Evolutionary conservation across 805 yeast species (phyloP), one percentile per base, ranked within the genome.

Genomic region (Wilhelminamyces savonicus): DNA sequence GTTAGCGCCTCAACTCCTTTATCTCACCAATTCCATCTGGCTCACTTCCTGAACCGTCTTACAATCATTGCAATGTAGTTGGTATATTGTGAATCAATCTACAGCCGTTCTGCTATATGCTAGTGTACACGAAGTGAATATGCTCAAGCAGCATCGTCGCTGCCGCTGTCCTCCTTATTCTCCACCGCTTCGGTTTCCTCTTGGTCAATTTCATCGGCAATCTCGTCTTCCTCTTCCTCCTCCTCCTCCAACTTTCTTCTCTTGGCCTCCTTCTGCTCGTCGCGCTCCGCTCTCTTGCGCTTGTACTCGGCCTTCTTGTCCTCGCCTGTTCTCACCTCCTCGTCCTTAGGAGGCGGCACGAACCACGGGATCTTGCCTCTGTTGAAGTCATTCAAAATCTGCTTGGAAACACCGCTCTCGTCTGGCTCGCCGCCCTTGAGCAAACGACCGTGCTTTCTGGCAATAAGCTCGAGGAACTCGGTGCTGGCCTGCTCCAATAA

Each of bases 291-390:
- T 41, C 78, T 60, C 57, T 67, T 69, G 46, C 76, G 62, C 56
- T 71, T 74, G 41, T 64, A 61, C 26, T 59, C 61, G 3, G 74
- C 74, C 53, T 69, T 70, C 50, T 69, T 70, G 46, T 70, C 80
- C 34, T 62, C 78, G 25, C 78, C 83, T 17, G 66, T 66, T 54
- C 72, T 67, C 15, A 56, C 73, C 31, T 71, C 78, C 16, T 62
- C 71, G 39, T 76, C 83, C 43, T 78, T 74, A 24, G 97, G 97
- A 17, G 98, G 98, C 16, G 92, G 78, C 8, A 35, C 34, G 54
- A 90, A 90, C 98, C 98, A 90, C 15, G 98, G 98, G 32, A 90
- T 90, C 50, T 86, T 85, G 38, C 98, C 98, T 59, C 98, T 75
- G 61, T 87, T 90, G 69, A 90, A 90, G 56, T 90, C 98, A 46